Percentiles rank a stretch among this genome's conserved stretches.
Evolutionary conservation across 2,329 filamentous ascomycete genomes (phyloP).

Genomic region (Pseudogymnoascus sp.): DNA sequence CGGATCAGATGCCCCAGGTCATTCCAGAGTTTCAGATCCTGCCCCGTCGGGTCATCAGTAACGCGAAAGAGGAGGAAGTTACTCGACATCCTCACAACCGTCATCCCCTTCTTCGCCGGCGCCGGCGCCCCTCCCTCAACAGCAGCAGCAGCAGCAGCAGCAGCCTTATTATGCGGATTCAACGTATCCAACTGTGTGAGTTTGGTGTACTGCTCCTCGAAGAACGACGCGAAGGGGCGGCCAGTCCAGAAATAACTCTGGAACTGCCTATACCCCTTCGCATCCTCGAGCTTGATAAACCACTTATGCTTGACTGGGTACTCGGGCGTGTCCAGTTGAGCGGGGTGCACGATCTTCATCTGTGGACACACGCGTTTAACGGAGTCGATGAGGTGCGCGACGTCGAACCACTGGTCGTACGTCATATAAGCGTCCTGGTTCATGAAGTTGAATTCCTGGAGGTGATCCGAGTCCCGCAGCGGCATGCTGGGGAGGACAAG

Average conservation of each 20-base stretch:
- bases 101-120: conserved; percentile 23
- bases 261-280: conserved; percentile 22
- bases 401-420: conserved; percentile 31
- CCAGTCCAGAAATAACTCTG: conserved; percentile 28
- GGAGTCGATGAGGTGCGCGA: conserved; percentile 22
- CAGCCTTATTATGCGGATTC: conserved; percentile 9
- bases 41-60: conserved; percentile 30
- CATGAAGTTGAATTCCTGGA: conserved; percentile 27
- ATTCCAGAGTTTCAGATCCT: conserved; percentile 29
- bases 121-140: conserved; percentile 5
- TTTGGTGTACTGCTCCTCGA: conserved; percentile 16
- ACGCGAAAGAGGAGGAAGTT: conserved; percentile 30
- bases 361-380: conserved; percentile 25
- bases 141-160: too few relatives aligned
- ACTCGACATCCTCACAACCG: conserved; percentile 24
- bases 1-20: conserved; percentile 27
- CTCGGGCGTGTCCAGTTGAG: conserved; percentile 17
- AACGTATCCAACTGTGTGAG: conserved; percentile 12
- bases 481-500: conserved; percentile 29
- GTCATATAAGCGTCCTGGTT: conserved; percentile 26
- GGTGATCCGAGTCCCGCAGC: conserved; percentile 25
- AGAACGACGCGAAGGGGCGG: conserved; percentile 25
- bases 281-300: conserved; percentile 19
- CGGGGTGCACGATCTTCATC: conserved; percentile 27
- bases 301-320: conserved; percentile 20